Evolutionary conservation across 768 basidiomycete genomes (phyloP), one percentile per base, ranked within the genome.

Genomic region (Podaxis mareebaensis): DNA sequence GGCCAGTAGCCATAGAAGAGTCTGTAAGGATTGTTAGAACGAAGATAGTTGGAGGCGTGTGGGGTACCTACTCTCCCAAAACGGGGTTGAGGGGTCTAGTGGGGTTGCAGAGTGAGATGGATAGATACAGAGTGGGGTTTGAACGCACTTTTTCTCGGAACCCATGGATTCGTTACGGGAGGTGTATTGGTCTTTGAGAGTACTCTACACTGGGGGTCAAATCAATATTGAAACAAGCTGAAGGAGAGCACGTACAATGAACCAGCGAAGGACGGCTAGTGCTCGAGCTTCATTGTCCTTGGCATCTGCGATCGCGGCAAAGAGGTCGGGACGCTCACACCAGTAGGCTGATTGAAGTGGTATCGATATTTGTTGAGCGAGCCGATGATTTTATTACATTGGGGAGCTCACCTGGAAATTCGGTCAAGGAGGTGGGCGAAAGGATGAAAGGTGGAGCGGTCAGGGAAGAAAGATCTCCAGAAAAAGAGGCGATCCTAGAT

Each of bases 111-210:
- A 51, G 36, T 17, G n/a, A 39, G 61, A 49, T 6, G 30, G 17
- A 40, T 20, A 24, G 58, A 12, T 58, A 60, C 33, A 10, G 36
- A 20, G 39, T n/a, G 13, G 4, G 12, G 13, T 22, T 17, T 30
- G 11, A 10, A 65, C 65, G 8, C 58, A 69, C 60, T 64, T 66
- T 22, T 58, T 66, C 49, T 63, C 44, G 30, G 92, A 94, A 13
- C 96, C 96, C 87, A 95, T 90, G 66, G 89, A 89, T 78, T 97
- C 95, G 70, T 98, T 98, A 54, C 96, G 82, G 17, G 93, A 93
- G 46, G 92, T 98, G 74, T 95, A 95, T 71, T 97, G 95, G 13
- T 94, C 96, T 74, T 95, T 97, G 56, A 99, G 83, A 0, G 96
- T 99, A 70, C 89, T 89, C 90, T 91, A 63, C 0, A 15, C 28